Percentiles rank a stretch among this genome's conserved stretches.
Evolutionary conservation across 129 eudicot genomes (phyloP).

Genomic region (Heracleum sosnowskyi): DNA sequence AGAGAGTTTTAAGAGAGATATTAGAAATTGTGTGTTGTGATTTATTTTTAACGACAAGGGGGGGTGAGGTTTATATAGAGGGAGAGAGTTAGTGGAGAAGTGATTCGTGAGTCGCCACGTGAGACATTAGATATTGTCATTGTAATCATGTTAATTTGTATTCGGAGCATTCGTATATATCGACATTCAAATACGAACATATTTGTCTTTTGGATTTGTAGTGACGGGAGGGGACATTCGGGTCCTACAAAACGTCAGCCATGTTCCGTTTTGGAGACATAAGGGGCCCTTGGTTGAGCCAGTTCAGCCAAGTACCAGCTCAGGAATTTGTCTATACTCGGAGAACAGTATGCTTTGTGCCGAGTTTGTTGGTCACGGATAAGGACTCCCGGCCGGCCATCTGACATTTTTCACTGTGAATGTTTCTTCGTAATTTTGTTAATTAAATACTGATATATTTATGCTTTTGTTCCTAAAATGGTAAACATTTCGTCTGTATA

Average conservation of each 20-base stretch:
- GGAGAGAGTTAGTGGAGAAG: neutral
- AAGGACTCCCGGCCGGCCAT: slow-evolving; percentile 12
- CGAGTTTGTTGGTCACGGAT: slow-evolving; percentile 8
- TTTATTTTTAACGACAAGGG: neutral
- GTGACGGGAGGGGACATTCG: neutral
- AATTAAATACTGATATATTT: neutral
- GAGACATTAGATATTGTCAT: neutral
- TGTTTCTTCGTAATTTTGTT: neutral
- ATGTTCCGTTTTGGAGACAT: neutral
- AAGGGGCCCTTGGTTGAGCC: neutral
- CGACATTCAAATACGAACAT: neutral
- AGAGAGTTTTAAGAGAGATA: too few species aligned
- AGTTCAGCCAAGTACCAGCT: neutral
- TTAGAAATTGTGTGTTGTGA: neutral
- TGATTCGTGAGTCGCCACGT: slow-evolving; percentile 1
- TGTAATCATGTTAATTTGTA: neutral
- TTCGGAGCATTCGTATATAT: neutral
- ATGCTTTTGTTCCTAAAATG: neutral
- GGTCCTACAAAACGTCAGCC: neutral
- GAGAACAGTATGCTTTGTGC: neutral
- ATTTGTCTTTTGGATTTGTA: neutral
- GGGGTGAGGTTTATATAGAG: slow-evolving; percentile 4
- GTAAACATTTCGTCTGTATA: too few species aligned
- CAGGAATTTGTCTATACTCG: neutral
- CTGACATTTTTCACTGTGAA: neutral